Evolutionary conservation across 2,329 filamentous ascomycete species (phyloP).

Genomic region (Verticillium klebahnii): DNA sequence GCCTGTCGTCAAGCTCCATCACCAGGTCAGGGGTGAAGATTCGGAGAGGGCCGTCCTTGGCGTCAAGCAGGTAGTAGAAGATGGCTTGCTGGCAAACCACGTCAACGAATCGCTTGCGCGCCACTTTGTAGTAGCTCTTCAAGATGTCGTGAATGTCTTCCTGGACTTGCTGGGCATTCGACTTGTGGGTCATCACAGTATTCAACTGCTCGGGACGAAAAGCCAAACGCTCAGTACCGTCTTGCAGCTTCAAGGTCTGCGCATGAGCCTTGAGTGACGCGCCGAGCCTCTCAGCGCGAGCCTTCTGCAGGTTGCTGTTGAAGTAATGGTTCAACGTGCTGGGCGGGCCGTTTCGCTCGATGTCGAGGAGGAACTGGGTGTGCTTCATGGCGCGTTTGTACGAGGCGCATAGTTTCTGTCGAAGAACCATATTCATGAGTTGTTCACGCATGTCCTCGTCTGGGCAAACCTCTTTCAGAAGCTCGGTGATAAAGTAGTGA

Average conservation of each 20-base stretch:
- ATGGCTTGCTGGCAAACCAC: constrained; percentile 54
- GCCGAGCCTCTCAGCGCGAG: constrained; percentile 11
- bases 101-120: constrained; percentile 59
- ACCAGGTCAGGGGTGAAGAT: constrained; percentile 50
- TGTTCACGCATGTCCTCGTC: constrained; percentile 36
- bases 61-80: constrained; percentile 47
- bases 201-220: background rate
- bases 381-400: constrained; percentile 47
- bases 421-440: constrained; percentile 37
- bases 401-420: constrained; percentile 35
- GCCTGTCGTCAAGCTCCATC: constrained; percentile 35
- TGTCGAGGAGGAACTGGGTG: constrained; percentile 43
- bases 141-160: constrained; percentile 58
- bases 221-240: too few relatives aligned
- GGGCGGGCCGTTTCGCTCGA: constrained; percentile 42
- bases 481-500: constrained; percentile 43
- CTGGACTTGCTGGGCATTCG: constrained; percentile 27
- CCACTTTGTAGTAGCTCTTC: constrained; percentile 56
- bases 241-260: too few relatives aligned
- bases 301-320: constrained; percentile 28
- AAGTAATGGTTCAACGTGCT: constrained; percentile 52
- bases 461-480: constrained; percentile 36
- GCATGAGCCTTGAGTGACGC: background rate
- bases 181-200: constrained; percentile 15
- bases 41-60: constrained; percentile 43